Base-by-base conservation (phyloP, 352 stramenopile species). In the Aphanomyces stellatus region DNA sequence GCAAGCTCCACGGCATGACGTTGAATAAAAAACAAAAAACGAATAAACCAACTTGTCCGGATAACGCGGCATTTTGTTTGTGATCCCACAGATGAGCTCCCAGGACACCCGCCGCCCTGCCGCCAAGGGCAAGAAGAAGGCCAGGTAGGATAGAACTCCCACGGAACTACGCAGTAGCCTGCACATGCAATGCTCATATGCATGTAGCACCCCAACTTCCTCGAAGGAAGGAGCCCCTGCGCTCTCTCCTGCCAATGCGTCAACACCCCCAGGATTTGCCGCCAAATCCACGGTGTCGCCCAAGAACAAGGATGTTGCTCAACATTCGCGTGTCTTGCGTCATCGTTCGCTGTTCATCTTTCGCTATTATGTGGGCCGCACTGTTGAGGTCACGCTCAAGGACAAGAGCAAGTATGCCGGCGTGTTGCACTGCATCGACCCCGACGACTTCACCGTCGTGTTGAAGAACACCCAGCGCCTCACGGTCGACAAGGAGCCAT, bases 301-400 rank as follows among this genome's bases (percentile, higher is more conserved):
- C 13, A 64, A 48, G 17, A 33, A 19, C 22, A 51, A 43, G 25
- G 25, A n/a, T 5, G 15, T 30, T 22, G 31, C 22, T 25, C 77
- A 91, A 40, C 72, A 89, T 34, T n/a, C 19, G 69, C 76, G 85
- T 25, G 68, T 90, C 28, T 67, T 93, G 27, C 82, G 85, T 53
- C 85, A 93, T 71, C 85, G 85, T 46, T 75, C 81, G 27, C 71
- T 93, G 35, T 93, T 91, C 67, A 83, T 80, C 19, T 93, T 91
- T 74, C 81, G 83, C 35, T 91, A 86, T 68, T 73, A 91, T 35
- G 83, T 93, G 69, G 85, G 85, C 33, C 89, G 88, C 69, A 75
- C 76, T 3, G 85, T 91, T 22, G 78, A 91, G 34, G 75, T 93
- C 28, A 74, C 85, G 60, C 74, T 91, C 24, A 74, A 76, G 30